Percentiles rank a stretch among this genome's conserved stretches.
These are phyloP conservation scores for Solanum chacoense DNA, from an alignment of 305 asterid genomes.

Conservation along the genomic window DNA sequence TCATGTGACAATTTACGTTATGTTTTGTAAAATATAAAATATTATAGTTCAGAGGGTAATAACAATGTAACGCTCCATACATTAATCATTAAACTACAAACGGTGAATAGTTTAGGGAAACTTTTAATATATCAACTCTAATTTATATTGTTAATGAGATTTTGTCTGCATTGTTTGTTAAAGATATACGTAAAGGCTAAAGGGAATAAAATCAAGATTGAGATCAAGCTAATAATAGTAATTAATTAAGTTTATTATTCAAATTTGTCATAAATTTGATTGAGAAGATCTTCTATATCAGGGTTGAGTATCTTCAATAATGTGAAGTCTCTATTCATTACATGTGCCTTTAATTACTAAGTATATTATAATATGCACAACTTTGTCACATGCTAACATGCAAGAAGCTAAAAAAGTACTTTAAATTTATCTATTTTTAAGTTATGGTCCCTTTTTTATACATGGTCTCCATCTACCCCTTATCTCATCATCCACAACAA, in stretches of 20 bases:
- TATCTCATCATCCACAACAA: neutral
- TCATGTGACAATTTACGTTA: neutral
- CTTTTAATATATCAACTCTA: neutral
- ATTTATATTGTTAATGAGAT: neutral
- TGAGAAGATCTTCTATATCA: neutral
- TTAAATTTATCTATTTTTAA: neutral
- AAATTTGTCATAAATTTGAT: neutral
- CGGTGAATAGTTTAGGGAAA: neutral
- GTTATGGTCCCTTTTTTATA: neutral
- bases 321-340: neutral
- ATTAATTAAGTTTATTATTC: neutral
- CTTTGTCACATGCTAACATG: neutral
- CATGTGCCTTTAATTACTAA: neutral
- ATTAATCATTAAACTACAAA: neutral
- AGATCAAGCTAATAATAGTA: neutral
- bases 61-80: rapidly evolving
- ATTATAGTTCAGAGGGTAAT: neutral
- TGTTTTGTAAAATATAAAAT: no score
- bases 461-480: neutral
- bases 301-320: neutral
- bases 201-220: neutral
- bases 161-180: neutral
- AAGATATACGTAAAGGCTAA: neutral
- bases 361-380: neutral
- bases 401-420: neutral